These are phyloP conservation scores for Pseudisothecium myosuroides DNA, from an alignment of 225 moss, liverwort and hornwort genomes.

Conservation along the genomic window DNA sequence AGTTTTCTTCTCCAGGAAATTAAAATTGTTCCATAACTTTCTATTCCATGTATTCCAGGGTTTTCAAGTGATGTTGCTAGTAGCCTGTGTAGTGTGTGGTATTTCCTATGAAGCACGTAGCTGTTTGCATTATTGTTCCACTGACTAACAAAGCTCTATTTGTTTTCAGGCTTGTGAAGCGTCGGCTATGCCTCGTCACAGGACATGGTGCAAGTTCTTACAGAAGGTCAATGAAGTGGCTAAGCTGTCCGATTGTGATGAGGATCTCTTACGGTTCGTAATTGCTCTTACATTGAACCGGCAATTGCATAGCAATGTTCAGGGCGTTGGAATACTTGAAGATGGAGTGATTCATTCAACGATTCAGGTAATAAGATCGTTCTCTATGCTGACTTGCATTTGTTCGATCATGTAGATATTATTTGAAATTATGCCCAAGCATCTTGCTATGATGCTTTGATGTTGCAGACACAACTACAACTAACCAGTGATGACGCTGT, in stretches of 20 bases:
- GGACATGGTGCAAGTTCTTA: slow-evolving; percentile 38
- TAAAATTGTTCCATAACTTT: not conserved
- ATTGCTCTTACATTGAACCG: slow-evolving; percentile 41
- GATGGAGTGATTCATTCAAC: slow-evolving; percentile 57
- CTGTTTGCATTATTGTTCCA: not conserved
- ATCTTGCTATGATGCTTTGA: not conserved
- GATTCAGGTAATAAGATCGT: slow-evolving; percentile 26
- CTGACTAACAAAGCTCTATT: not conserved
- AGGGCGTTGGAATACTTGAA: slow-evolving; percentile 30
- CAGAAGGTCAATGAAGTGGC: slow-evolving; percentile 37
- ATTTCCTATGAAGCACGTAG: not conserved
- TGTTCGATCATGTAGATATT: not conserved
- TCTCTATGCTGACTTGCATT: not conserved
- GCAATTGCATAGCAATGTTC: not conserved
- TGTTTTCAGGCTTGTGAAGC: slow-evolving; percentile 29
- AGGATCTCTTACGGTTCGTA: slow-evolving; percentile 66
- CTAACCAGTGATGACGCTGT: not conserved
- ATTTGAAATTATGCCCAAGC: not conserved
- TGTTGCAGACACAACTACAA: not conserved
- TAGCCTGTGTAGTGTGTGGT: not conserved
- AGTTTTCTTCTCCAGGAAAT: not conserved
- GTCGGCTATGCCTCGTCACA: slow-evolving; percentile 37
- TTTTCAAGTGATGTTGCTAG: not conserved
- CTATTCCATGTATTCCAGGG: not conserved
- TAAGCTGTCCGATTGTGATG: slow-evolving; percentile 56